Conservation (phyloP, 495 filamentous ascomycete species). For the Annulohypoxylon maeteangense region DNA sequence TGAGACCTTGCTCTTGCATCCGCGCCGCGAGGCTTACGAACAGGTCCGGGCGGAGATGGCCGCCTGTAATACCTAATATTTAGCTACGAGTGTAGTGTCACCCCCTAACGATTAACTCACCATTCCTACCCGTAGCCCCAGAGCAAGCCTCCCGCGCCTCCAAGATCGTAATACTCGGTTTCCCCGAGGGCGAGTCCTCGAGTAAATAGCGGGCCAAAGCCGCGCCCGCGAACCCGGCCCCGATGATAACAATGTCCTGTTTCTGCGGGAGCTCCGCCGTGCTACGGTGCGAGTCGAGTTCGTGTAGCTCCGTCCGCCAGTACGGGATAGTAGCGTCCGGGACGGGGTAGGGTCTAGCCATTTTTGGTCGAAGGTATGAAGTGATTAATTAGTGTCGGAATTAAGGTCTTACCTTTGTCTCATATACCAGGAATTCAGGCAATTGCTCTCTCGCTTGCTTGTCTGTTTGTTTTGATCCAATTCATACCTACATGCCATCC, state of each 20-base stretch:
- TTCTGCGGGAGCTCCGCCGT: conserved; percentile 48
- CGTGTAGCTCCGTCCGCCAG: conserved; percentile 53
- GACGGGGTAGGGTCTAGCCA: conserved; percentile 43
- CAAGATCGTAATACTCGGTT: conserved; percentile 67
- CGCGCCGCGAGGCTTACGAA: conserved; percentile 59
- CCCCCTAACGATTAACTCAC: conserved; percentile 34
- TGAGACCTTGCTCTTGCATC: conserved; percentile 48
- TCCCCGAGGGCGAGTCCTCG: conserved; percentile 28
- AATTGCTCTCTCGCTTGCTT: not conserved
- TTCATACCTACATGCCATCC: not conserved
- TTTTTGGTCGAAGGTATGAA: conserved; percentile 12
- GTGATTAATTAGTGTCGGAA: conserved; percentile 16
- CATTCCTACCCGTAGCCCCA: conserved; percentile 74
- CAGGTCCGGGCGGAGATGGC: conserved; percentile 63
- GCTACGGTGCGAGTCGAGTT: conserved; percentile 51
- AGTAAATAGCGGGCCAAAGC: conserved; percentile 46
- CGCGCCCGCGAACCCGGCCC: conserved; percentile 50
- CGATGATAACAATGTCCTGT: conserved; percentile 52
- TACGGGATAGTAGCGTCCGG: conserved; percentile 48
- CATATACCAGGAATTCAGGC: not conserved
- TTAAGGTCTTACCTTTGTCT: not conserved
- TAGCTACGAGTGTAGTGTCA: conserved; percentile 48
- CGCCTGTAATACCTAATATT: conserved; percentile 54
- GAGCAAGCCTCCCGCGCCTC: conserved; percentile 78
- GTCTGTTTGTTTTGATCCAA: not conserved